Percentiles rank a stretch among this genome's conserved stretches.
Evolutionary conservation across 352 stramenopile genomes (phyloP).

Genomic region (Globisporangium apiculatum): DNA sequence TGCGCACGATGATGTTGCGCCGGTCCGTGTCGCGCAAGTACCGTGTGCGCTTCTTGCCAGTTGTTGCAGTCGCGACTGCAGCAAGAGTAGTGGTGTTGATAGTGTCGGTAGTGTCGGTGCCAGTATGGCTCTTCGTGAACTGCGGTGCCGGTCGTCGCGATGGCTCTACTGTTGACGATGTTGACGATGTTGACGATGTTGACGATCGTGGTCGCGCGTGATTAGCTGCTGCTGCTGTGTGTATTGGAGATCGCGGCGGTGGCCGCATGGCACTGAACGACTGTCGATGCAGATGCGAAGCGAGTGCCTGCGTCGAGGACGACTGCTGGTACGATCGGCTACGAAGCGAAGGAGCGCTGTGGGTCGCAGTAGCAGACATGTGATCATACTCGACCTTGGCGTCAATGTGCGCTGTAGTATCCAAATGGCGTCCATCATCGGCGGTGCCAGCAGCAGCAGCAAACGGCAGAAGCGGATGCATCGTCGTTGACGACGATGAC

Average conservation of each 20-base stretch:
- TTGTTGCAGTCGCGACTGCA: background rate
- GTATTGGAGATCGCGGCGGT: background rate
- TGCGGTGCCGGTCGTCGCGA: too few species aligned
- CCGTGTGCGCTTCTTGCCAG: constrained; percentile 29
- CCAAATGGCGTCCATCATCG: background rate
- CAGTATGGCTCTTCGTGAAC: background rate
- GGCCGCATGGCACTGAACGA: background rate
- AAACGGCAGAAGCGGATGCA: background rate
- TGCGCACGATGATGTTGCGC: constrained; percentile 57
- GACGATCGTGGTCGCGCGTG: too few species aligned
- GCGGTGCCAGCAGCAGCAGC: background rate
- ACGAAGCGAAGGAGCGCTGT: too few species aligned
- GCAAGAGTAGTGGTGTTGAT: background rate
- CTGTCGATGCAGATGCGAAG: background rate
- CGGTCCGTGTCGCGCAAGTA: constrained; percentile 55
- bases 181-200: too few species aligned
- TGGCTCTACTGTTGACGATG: too few species aligned
- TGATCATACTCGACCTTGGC: too few species aligned
- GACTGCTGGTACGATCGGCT: background rate
- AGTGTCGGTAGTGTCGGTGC: background rate
- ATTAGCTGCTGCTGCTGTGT: too few species aligned
- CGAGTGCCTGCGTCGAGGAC: background rate
- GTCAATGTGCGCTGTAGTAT: background rate
- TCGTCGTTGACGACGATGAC: background rate
- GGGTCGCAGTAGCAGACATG: too few species aligned